phyloP scores from a whole-genome alignment of 73 alveolate species.

The Paraurostyla sp. region DNA sequence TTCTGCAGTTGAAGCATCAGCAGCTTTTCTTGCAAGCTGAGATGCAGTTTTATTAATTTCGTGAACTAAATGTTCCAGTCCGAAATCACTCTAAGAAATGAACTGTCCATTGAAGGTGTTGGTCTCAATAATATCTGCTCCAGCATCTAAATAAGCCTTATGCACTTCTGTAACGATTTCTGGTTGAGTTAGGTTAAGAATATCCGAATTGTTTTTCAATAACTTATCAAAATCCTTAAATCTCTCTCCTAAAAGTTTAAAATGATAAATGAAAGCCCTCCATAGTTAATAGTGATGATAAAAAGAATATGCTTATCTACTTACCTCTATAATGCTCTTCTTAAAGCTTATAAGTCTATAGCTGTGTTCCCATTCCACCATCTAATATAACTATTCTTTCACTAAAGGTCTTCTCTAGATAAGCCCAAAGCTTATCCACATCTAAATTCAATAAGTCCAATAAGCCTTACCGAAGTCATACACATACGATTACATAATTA shows the following conservation, averaged over 20 bases:
- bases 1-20: constrained; percentile 75
- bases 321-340: constrained; percentile 82
- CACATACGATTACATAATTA: constrained; percentile 36
- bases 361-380: constrained; percentile 93
- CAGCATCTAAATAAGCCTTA: constrained; percentile 84
- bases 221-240: constrained; percentile 80
- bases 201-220: constrained; percentile 86
- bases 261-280: neutral
- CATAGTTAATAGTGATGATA: neutral
- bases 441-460: neutral
- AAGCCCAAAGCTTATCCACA: constrained; percentile 34
- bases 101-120: constrained; percentile 89
- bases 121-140: constrained; percentile 93
- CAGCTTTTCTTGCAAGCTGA: constrained; percentile 78
- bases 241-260: constrained; percentile 72
- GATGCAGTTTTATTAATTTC: constrained; percentile 80
- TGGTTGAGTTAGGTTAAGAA: constrained; percentile 83
- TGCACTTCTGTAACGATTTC: constrained; percentile 80
- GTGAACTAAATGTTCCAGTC: constrained; percentile 75
- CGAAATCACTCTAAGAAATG: constrained; percentile 79
- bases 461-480: constrained; percentile 52
- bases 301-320: neutral
- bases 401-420: constrained; percentile 60
- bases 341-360: constrained; percentile 75
- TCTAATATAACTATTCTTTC: constrained; percentile 76